phyloP scores from a whole-genome alignment of 352 stramenopile genomes.

The Thalassiosira hispida region DNA sequence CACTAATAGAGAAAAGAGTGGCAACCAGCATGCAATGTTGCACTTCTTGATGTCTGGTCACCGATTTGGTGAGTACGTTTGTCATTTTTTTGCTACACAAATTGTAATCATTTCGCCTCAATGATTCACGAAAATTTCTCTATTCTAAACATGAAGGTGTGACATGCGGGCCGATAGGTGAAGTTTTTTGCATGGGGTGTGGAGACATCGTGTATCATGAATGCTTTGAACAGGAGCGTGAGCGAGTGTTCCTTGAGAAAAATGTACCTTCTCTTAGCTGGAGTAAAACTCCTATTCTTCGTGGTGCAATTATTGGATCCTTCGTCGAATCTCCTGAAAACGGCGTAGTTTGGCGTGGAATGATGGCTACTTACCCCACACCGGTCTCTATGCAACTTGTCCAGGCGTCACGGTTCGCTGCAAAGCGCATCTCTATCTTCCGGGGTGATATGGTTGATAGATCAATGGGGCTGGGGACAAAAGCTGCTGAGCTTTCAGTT shows the following conservation, averaged over 20 bases:
- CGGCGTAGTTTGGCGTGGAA: conserved; percentile 71
- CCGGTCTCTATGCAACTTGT: conserved; percentile 63
- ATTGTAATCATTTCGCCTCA: neutral
- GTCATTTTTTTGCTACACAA: no score
- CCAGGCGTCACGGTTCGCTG: conserved; percentile 39
- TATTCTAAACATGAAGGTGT: conserved; percentile 19
- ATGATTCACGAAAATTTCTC: conserved; percentile 20
- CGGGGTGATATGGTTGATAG: conserved; percentile 36
- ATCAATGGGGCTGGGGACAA: conserved; percentile 15
- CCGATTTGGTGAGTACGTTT: conserved; percentile 54
- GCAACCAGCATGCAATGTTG: conserved; percentile 53
- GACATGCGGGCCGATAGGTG: conserved; percentile 41
- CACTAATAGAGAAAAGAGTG: conserved; percentile 22
- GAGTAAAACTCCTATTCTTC: conserved; percentile 58
- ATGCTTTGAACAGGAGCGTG: conserved; percentile 74
- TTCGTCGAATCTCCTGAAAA: conserved; percentile 66
- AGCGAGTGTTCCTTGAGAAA: conserved; percentile 60
- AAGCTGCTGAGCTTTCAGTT: conserved; percentile 24
- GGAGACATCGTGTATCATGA: conserved; percentile 74
- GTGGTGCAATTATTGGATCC: conserved; percentile 71
- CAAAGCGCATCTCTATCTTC: conserved; percentile 58
- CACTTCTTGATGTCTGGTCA: conserved; percentile 68
- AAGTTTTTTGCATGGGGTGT: conserved; percentile 76
- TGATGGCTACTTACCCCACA: conserved; percentile 71
- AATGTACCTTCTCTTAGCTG: conserved; percentile 62